These are phyloP conservation scores for Alternaria panax DNA, from an alignment of 2,329 filamentous ascomycete species.

Conservation along the genomic window DNA sequence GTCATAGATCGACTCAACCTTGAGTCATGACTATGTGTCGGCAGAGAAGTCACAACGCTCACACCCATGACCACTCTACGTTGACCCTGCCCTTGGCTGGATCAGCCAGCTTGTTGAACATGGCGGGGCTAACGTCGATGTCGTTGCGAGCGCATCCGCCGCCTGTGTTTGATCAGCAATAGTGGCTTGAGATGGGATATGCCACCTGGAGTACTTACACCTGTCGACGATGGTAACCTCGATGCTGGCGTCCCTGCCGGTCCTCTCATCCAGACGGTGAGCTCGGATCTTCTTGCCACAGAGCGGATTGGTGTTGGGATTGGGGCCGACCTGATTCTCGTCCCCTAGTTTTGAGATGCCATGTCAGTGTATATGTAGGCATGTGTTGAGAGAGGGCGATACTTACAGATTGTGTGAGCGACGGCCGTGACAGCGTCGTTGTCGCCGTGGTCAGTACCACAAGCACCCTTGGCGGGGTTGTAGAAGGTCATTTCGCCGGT, in stretches of 20 bases:
- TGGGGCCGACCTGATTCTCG: constrained; percentile 57
- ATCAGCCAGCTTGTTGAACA: constrained; percentile 58
- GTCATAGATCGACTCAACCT: constrained; percentile 4
- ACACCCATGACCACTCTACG: constrained; percentile 61
- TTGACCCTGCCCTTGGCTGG: constrained; percentile 56
- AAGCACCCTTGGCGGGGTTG: constrained; percentile 70
- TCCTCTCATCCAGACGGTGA: constrained; percentile 55
- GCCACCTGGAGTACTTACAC: constrained; percentile 53
- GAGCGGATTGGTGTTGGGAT: constrained; percentile 69
- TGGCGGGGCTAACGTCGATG: constrained; percentile 59
- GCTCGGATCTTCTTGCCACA: constrained; percentile 74
- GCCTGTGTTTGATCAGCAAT: constrained; percentile 42
- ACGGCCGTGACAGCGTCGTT: constrained; percentile 71
- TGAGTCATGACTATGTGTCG: constrained; percentile 2
- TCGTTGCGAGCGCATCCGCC: constrained; percentile 58
- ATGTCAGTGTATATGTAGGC: not conserved
- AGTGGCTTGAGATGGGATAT: not conserved
- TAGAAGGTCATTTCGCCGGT: constrained; percentile 76
- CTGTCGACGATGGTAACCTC: constrained; percentile 74
- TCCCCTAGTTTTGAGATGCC: constrained; percentile 55
- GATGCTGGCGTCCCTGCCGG: constrained; percentile 58
- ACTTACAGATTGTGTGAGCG: constrained; percentile 65
- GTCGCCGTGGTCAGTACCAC: constrained; percentile 64
- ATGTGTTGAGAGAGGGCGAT: not conserved
- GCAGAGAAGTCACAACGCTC: constrained; percentile 15